A percentile compares a stretch with the other conserved stretches of the same genome.
These are phyloP conservation scores for Pseudogymnoascus sp. DNA, from an alignment of 2,329 filamentous ascomycete genomes.

Conservation along the genomic window DNA sequence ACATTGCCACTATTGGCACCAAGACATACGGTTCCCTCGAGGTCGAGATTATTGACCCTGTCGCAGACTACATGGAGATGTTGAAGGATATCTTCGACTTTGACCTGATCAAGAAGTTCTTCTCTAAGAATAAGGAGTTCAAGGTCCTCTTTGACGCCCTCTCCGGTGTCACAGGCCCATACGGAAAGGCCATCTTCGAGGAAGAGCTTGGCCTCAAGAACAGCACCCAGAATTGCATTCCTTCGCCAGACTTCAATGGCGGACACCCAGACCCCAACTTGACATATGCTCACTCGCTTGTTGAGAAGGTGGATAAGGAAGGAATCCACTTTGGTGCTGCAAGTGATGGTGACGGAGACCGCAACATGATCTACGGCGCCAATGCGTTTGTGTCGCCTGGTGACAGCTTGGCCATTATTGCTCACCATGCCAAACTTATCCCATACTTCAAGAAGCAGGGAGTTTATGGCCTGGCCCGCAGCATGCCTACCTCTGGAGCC, in stretches of 20 bases:
- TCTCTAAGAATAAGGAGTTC: constrained; percentile 79
- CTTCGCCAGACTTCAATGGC: constrained; percentile 90
- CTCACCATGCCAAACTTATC: constrained; percentile 91
- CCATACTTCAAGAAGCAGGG: constrained; percentile 98
- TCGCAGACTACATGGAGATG: constrained; percentile 85
- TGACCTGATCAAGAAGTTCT: constrained; percentile 88
- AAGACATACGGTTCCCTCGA: constrained; percentile 79
- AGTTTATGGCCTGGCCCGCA: constrained; percentile 88
- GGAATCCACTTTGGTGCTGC: constrained; percentile 93
- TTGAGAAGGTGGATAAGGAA: constrained; percentile 86
- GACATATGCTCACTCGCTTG: constrained; percentile 89
- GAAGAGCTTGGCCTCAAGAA: constrained; percentile 77
- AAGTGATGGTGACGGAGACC: constrained; percentile 93
- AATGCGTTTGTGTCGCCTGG: constrained; percentile 94
- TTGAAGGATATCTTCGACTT: constrained; percentile 99
- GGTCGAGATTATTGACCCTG: constrained; percentile 92
- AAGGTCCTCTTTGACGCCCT: constrained; percentile 95
- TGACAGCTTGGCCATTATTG: constrained; percentile 95
- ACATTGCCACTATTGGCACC: constrained; percentile 73
- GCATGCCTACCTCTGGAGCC: constrained; percentile 94
- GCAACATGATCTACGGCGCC: constrained; percentile 99
- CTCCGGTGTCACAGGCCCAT: constrained; percentile 89
- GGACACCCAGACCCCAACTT: constrained; percentile 97
- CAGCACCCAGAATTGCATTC: constrained; percentile 82
- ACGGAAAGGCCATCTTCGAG: constrained; percentile 91